Base-by-base conservation (phyloP, 2,329 filamentous ascomycete species). In the Parastagonospora avenae region DNA sequence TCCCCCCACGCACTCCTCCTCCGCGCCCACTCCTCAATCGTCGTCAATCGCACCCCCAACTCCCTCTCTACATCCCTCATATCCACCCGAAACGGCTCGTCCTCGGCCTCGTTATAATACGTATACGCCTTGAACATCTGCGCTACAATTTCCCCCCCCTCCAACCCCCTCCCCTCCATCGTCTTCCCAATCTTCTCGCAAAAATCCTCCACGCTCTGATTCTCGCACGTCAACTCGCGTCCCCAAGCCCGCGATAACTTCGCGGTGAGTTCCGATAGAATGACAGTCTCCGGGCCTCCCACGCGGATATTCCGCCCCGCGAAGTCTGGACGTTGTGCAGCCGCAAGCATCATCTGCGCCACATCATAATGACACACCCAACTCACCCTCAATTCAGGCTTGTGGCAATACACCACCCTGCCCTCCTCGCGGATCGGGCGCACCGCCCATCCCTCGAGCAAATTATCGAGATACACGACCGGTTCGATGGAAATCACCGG, bases 121-220 rank as follows among this genome's bases (percentile, higher is more conserved):
- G 74, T 73, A 55, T 76, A 76, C 8, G 74, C 74, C 55, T 66
- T 73, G 56, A 70, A 73, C 74, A 76, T 77, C 63, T 77, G 70
- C 15, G 52, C 64, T 8, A 74, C 59, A 24, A 76, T 63, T 10
- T 53, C 55, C 9, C 74, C 72, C 4, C 59, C 64, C n/a, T 76
- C 69, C n/a, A 76, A 44, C 6, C 71, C 67, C 29, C 73, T 52
- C 15, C 64, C 60, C 47, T 66, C 51, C 74, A 76, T 75, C 8
- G 67, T 65, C 43, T 59, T 48, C 16, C 63, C 52, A 48, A 66
- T 66, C 54, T 59, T 66, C 2, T 65, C 59, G 32, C 64, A 66
- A 42, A 67, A 67, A 33, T 67, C 63, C 4, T 45, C 12, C 9
- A 66, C 62, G 10, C 57, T 64, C 64, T 76, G 73, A 45, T 63